Evolutionary conservation across 192 early-diverging fungal species (phyloP).

Genomic region (Umbelopsis isabellina): DNA sequence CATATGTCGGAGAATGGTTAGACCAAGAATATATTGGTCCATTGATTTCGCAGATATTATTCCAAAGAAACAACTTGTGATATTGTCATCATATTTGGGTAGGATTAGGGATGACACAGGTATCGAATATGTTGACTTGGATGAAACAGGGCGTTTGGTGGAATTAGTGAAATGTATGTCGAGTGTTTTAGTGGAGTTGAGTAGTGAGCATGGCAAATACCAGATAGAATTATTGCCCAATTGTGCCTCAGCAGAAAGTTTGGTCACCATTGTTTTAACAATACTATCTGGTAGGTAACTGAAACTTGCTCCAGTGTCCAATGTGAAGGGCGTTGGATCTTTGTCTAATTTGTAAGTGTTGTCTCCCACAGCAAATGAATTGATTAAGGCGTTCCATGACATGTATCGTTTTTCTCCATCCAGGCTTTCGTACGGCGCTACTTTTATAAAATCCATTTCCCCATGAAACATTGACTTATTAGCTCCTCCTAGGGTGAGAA

Average conservation of each 20-base stretch:
- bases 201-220: neutral
- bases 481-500: neutral
- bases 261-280: neutral
- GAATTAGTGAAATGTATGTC: conserved; percentile 9
- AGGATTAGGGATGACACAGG: neutral
- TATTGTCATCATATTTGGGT: neutral
- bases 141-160: neutral
- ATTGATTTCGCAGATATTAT: neutral
- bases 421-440: neutral
- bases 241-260: neutral
- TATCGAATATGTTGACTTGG: neutral
- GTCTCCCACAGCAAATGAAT: neutral
- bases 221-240: neutral
- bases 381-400: neutral
- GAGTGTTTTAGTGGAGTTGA: neutral
- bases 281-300: conserved; percentile 31
- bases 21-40: conserved; percentile 1
- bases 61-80: neutral
- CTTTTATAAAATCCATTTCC: neutral
- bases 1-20: conserved; percentile 7
- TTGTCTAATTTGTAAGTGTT: neutral
- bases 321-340: conserved; percentile 24
- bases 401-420: neutral
- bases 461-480: neutral
- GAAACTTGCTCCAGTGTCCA: conserved; percentile 38